phyloP scores from a whole-genome alignment of 2,329 filamentous ascomycete genomes.

The Keithomyces neogunnii region DNA sequence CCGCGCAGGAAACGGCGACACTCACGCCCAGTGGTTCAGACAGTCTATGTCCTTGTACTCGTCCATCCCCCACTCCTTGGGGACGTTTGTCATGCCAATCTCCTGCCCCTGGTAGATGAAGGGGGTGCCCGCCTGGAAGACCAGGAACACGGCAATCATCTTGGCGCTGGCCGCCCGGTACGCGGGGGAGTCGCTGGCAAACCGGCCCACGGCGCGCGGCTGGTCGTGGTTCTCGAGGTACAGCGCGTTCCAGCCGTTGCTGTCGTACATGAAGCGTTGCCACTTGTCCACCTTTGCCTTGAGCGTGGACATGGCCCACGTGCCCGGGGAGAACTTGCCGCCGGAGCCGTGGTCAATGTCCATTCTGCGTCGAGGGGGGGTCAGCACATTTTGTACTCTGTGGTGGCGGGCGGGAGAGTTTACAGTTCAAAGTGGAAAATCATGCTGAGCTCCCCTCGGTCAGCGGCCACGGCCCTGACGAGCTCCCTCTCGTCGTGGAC shows the following conservation, averaged over 20 bases:
- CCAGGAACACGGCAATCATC: constrained; percentile 49
- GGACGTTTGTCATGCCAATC: constrained; percentile 58
- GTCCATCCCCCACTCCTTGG: constrained; percentile 49
- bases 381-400: background rate
- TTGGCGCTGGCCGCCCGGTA: constrained; percentile 45
- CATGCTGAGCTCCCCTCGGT: constrained; percentile 57
- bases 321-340: constrained; percentile 33
- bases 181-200: constrained; percentile 39
- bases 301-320: constrained; percentile 41
- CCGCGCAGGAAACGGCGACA: background rate
- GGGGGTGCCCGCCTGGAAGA: constrained; percentile 51
- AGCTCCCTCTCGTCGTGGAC: constrained; percentile 32
- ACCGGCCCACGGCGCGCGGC: constrained; percentile 50
- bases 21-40: constrained; percentile 41
- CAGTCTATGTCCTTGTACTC: constrained; percentile 63
- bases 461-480: constrained; percentile 42
- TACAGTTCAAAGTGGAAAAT: constrained; percentile 64
- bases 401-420: background rate
- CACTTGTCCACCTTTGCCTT: constrained; percentile 47
- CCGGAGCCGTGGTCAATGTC: constrained; percentile 37
- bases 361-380: constrained; percentile 24
- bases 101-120: constrained; percentile 67
- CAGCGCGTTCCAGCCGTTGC: constrained; percentile 55
- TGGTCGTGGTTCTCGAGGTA: constrained; percentile 63
- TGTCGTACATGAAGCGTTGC: constrained; percentile 51